Base-by-base conservation (phyloP, 331 rosid species). In the Malus hybrid region DNA sequence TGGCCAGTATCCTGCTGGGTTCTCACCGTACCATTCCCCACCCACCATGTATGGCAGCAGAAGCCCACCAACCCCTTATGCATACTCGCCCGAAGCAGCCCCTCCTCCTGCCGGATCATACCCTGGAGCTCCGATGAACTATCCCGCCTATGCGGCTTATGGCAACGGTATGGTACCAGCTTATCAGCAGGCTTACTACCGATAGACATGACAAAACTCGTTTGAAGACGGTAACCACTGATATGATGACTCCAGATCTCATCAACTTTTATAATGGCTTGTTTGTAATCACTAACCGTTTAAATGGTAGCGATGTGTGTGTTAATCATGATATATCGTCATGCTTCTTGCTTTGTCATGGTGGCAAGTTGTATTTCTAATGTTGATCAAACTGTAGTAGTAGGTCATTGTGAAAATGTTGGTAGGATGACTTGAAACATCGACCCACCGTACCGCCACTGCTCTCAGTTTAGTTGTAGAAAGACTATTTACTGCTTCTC, bases 131-230 rank as follows among this genome's bases (percentile, higher is more conserved):
- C 97, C 97, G 50, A 89, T 95, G 97, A 89, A 82, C 56, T 92
- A 95, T 84, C 91, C 99, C 76, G 93, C 93, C 22, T 94, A 94
- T 24, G 87, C 88, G 50, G 93, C 88, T 79, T 95, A 95, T 77
- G 99, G 91, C 31, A 91, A 88, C 77, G 92, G 95, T 55, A 76
- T 94, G 95, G 90, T 96, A 74, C 92, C 95, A 76, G 85, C 95
- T 87, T 95, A 95, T 92, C 97, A 94, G 93, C 99, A 89, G 91
- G 99, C 99, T 87, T 95, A 95, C 97, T 92, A 95, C 97, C 95
- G 97, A 89, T 95, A 90, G 96, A 87, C 75, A 79, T 86, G 90
- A 89, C 90, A 76, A 22, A 22, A 74, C 90, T 80, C 82, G 44
- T 19, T 61, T 73, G 86, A 89, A 85, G 97, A 95, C 81, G 96